Evolutionary conservation across 192 early-diverging fungal genomes (phyloP).

Genomic region (Mortierella alpina): DNA sequence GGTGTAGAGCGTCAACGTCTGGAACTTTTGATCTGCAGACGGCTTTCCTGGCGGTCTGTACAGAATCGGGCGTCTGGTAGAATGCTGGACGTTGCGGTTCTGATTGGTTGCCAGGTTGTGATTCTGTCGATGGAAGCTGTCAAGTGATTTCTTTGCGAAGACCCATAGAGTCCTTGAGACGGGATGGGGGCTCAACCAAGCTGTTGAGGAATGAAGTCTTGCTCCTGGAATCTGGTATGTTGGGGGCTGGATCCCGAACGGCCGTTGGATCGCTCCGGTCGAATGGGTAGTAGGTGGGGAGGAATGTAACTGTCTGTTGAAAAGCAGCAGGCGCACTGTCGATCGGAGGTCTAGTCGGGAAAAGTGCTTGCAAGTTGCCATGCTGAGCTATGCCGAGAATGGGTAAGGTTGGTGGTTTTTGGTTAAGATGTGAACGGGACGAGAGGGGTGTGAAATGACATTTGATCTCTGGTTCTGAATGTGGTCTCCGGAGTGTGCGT

Average conservation of each 20-base stretch:
- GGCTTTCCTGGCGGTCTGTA: slow-evolving; percentile 26
- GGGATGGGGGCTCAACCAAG: too few species aligned
- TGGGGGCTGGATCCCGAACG: neutral
- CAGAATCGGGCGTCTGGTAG: slow-evolving; percentile 13
- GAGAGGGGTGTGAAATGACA: too few species aligned
- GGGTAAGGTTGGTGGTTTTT: neutral
- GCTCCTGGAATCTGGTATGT: too few species aligned
- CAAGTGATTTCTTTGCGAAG: too few species aligned
- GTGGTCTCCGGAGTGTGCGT: too few species aligned
- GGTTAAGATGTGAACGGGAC: too few species aligned
- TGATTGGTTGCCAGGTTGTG: neutral
- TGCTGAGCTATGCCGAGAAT: neutral
- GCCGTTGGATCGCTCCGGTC: neutral
- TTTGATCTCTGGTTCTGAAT: too few species aligned
- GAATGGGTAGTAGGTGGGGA: neutral
- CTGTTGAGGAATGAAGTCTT: too few species aligned
- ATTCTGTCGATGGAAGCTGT: neutral
- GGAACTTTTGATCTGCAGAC: slow-evolving; percentile 19
- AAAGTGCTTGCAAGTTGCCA: slow-evolving; percentile 17
- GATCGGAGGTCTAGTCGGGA: slow-evolving; percentile 14
- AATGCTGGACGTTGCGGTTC: neutral
- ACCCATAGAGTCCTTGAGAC: too few species aligned
- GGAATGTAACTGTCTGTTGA: neutral
- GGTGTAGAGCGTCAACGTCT: slow-evolving; percentile 66
- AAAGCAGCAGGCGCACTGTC: slow-evolving; percentile 2